Evolutionary conservation across 2,329 filamentous ascomycete species (phyloP).

Genomic region (Stagonosporopsis tanaceti): DNA sequence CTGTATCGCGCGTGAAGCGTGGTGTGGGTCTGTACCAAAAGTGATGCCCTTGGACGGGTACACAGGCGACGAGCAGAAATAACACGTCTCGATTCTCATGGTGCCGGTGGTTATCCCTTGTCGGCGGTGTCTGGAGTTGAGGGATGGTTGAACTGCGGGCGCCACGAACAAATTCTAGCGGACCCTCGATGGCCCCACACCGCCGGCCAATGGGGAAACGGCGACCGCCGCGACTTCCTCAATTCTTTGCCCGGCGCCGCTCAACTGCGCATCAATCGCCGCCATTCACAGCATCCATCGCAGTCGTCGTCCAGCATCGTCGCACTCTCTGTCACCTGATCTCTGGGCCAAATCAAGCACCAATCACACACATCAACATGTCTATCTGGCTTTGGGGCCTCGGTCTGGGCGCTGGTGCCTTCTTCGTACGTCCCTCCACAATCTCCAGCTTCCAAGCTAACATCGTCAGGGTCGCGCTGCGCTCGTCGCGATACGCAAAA

Average conservation of each 20-base stretch:
- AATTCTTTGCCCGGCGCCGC: conserved; percentile 18
- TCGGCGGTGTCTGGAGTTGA: conserved; percentile 15
- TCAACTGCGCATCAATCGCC: conserved; percentile 8
- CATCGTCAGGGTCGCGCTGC: conserved; percentile 81
- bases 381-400: conserved; percentile 66
- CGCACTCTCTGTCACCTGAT: background rate
- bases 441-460: conserved; percentile 2
- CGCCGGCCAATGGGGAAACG: conserved; percentile 13
- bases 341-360: background rate
- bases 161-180: conserved; percentile 30
- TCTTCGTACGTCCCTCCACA: conserved; percentile 60
- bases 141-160: conserved; percentile 20
- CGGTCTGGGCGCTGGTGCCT: conserved; percentile 71
- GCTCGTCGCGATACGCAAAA: conserved; percentile 85
- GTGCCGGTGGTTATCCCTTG: conserved; percentile 20
- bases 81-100: conserved; percentile 60
- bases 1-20: background rate
- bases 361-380: conserved; percentile 53
- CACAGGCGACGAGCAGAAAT: conserved; percentile 72
- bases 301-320: background rate
- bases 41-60: conserved; percentile 61
- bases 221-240: conserved; percentile 34
- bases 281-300: conserved; percentile 14
- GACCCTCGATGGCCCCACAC: conserved; percentile 10
- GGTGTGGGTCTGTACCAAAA: conserved; percentile 65